A percentile compares a stretch with the other conserved stretches of the same genome.
These are phyloP conservation scores for Musa balbisiana DNA, from an alignment of 202 grass and related monocot species.

Conservation along the genomic window DNA sequence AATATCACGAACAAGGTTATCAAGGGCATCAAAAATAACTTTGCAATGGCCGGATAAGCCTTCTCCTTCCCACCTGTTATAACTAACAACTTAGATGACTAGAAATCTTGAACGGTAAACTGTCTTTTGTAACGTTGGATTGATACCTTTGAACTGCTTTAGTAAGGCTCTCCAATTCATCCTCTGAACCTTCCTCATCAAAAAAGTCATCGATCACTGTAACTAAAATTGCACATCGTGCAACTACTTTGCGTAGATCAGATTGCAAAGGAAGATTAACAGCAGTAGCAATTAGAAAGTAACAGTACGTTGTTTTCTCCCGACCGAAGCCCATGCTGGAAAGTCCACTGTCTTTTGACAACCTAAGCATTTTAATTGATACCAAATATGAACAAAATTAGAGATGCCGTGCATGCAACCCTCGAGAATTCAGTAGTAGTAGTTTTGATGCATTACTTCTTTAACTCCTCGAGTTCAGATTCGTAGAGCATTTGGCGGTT, in stretches of 20 bases:
- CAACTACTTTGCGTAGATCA: background rate
- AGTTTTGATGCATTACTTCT: background rate
- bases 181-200: slow-evolving; percentile 1
- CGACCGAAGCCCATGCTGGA: slow-evolving; percentile 4
- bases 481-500: background rate
- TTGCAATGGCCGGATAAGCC: background rate
- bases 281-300: slow-evolving; percentile 7
- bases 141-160: slow-evolving; percentile 3
- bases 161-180: background rate
- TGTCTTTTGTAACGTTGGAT: no score
- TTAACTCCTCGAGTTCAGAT: background rate
- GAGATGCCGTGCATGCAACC: background rate
- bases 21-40: slow-evolving; percentile 10
- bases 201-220: slow-evolving; percentile 2
- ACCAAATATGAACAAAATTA: background rate
- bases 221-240: slow-evolving; percentile 2
- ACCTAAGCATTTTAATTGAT: background rate
- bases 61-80: slow-evolving; percentile 6
- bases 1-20: slow-evolving; percentile 5
- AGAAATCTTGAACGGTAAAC: no score
- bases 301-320: slow-evolving; percentile 6
- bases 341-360: slow-evolving; percentile 7
- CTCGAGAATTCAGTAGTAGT: background rate
- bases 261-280: background rate
- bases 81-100: no score